Conservation (phyloP, 1,139 yeast genomes). For the Tardiomyces depauwii region DNA sequence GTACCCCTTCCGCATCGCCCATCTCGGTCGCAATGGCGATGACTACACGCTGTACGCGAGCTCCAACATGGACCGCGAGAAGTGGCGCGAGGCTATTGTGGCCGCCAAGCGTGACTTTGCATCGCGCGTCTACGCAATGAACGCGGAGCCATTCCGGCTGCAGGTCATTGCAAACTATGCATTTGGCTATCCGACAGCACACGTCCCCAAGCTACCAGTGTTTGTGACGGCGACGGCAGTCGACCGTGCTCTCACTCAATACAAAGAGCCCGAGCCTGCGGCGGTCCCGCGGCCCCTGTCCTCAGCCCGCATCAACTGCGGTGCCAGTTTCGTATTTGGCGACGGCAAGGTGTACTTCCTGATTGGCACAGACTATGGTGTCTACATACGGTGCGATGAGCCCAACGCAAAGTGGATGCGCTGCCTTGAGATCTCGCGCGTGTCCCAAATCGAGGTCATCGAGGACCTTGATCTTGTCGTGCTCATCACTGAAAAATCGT, state of each 20-base stretch:
- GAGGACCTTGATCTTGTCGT: slow-evolving; percentile 47
- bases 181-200: slow-evolving; percentile 53
- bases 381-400: slow-evolving; percentile 26
- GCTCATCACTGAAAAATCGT: slow-evolving; percentile 45
- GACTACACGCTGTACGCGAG: slow-evolving; percentile 49
- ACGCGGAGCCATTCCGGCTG: slow-evolving; percentile 45
- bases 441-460: slow-evolving; percentile 52
- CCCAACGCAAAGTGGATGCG: slow-evolving; percentile 41
- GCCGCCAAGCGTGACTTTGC: slow-evolving; percentile 45
- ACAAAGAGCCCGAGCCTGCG: slow-evolving; percentile 7
- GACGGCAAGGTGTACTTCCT: slow-evolving; percentile 28
- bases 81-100: slow-evolving; percentile 49
- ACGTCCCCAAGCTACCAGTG: slow-evolving; percentile 50
- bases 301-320: slow-evolving; percentile 24
- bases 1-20: slow-evolving; percentile 38
- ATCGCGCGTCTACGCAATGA: slow-evolving; percentile 29
- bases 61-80: slow-evolving; percentile 40
- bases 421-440: slow-evolving; percentile 42
- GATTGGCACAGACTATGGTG: slow-evolving; percentile 37
- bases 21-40: slow-evolving; percentile 37
- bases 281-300: slow-evolving; percentile 17
- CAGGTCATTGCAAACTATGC: slow-evolving; percentile 45
- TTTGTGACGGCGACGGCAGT: slow-evolving; percentile 55
- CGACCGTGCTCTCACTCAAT: slow-evolving; percentile 34
- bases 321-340: slow-evolving; percentile 24